Evolutionary conservation across 352 stramenopile genomes (phyloP).

Genomic region (Globisporangium iwayamae): DNA sequence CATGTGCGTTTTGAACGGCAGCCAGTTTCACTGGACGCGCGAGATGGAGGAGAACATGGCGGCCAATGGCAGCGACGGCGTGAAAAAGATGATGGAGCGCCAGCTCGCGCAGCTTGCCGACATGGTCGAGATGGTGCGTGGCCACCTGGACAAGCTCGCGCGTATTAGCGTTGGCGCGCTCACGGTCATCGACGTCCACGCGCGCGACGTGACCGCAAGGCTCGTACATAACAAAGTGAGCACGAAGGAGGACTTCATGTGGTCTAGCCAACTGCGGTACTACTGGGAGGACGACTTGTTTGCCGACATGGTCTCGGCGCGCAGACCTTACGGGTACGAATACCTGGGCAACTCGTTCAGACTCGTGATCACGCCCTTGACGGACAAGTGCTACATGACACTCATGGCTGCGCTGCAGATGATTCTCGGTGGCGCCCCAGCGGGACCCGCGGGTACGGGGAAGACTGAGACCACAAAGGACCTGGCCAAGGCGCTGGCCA

Average conservation of each 20-base stretch:
- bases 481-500: conserved; percentile 91
- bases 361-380: conserved; percentile 93
- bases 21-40: conserved; percentile 93
- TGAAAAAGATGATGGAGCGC: conserved; percentile 89
- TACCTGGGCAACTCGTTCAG: conserved; percentile 94
- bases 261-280: conserved; percentile 93
- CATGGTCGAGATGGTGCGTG: conserved; percentile 93
- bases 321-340: conserved; percentile 92
- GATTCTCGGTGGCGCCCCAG: conserved; percentile 91
- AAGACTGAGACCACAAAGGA: conserved; percentile 96
- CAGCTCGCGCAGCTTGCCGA: conserved; percentile 90
- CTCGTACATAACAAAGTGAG: conserved; percentile 83
- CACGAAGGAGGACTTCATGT: conserved; percentile 92
- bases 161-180: conserved; percentile 91
- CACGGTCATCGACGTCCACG: conserved; percentile 95
- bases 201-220: conserved; percentile 89
- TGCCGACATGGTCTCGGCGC: conserved; percentile 90
- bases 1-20: conserved; percentile 94
- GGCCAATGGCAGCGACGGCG: conserved; percentile 73
- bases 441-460: conserved; percentile 89
- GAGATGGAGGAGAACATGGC: conserved; percentile 91
- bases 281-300: conserved; percentile 89
- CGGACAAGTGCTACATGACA: conserved; percentile 95
- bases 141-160: conserved; percentile 86
- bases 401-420: conserved; percentile 95